A percentile compares a stretch with the other conserved stretches of the same genome.
Conservation (phyloP, 1,139 yeast species). For the Yamadazyma mexicana region DNA sequence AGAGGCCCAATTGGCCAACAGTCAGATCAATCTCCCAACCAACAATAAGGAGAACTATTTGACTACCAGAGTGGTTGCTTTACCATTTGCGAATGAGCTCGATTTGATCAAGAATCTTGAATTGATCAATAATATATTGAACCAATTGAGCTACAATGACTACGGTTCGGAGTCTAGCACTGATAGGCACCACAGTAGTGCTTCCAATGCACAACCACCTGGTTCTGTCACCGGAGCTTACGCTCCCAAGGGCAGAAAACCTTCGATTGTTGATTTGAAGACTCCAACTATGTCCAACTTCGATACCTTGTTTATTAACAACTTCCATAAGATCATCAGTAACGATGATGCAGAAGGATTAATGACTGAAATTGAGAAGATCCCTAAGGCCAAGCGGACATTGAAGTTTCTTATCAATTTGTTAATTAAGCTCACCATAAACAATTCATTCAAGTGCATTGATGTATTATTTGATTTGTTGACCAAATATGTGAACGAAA, state of each 20-base stretch:
- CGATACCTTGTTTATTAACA: slow-evolving; percentile 29
- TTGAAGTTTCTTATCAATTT: slow-evolving; percentile 52
- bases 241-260: not conserved
- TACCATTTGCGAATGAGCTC: slow-evolving; percentile 74
- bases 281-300: slow-evolving; percentile 21
- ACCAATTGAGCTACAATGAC: slow-evolving; percentile 29
- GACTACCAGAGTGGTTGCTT: slow-evolving; percentile 66
- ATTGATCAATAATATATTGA: slow-evolving; percentile 55
- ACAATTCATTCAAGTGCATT: slow-evolving; percentile 54
- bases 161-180: slow-evolving; percentile 4
- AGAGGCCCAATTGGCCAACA: slow-evolving; percentile 1
- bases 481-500: slow-evolving; percentile 14
- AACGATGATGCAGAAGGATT: slow-evolving; percentile 47
- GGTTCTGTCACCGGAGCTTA: not conserved
- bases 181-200: slow-evolving; percentile 10
- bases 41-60: slow-evolving; percentile 67
- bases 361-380: slow-evolving; percentile 33
- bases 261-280: slow-evolving; percentile 2
- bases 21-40: slow-evolving; percentile 42
- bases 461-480: slow-evolving; percentile 46
- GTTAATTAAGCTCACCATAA: slow-evolving; percentile 63
- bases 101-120: slow-evolving; percentile 58
- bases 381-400: slow-evolving; percentile 19
- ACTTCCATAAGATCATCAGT: slow-evolving; percentile 32
- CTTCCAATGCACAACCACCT: slow-evolving; percentile 2